These are phyloP conservation scores for Paraphoma chrysanthemicola DNA, from an alignment of 2,329 filamentous ascomycete species.

Conservation along the genomic window DNA sequence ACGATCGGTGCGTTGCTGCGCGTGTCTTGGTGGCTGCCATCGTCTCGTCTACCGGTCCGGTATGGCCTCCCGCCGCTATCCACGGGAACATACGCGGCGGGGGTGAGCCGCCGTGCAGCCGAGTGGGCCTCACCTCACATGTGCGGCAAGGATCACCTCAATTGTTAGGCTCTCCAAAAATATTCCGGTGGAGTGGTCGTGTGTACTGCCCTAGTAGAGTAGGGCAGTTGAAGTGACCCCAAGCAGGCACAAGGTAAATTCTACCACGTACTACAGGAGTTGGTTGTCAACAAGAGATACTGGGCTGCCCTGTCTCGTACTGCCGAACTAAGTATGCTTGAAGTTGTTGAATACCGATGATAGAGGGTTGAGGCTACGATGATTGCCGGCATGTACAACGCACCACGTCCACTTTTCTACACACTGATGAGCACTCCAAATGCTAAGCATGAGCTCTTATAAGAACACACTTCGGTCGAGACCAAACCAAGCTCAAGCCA, in stretches of 20 bases:
- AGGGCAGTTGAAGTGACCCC: not conserved
- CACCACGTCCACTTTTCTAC: not conserved
- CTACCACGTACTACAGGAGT: not conserved
- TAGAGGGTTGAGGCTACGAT: no score
- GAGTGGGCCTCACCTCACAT: not conserved
- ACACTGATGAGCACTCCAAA: no score
- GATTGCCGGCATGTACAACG: no score
- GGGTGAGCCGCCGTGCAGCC: not conserved
- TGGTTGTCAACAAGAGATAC: no score
- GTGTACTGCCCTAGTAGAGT: not conserved
- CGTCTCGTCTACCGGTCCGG: no score
- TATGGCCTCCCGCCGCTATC: not conserved
- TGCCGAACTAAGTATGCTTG: no score
- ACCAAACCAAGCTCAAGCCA: not conserved
- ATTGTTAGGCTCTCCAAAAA: not conserved
- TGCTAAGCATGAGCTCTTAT: no score
- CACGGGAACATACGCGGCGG: no score
- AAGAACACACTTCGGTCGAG: not conserved
- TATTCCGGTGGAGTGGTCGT: not conserved
- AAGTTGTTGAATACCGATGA: no score
- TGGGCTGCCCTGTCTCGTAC: no score
- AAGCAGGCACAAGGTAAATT: not conserved
- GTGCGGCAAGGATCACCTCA: no score
- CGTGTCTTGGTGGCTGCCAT: no score
- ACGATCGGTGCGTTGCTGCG: not conserved